Conservation (phyloP, 2,329 filamentous ascomycete genomes). For the Pseudopyricularia cyperi region DNA sequence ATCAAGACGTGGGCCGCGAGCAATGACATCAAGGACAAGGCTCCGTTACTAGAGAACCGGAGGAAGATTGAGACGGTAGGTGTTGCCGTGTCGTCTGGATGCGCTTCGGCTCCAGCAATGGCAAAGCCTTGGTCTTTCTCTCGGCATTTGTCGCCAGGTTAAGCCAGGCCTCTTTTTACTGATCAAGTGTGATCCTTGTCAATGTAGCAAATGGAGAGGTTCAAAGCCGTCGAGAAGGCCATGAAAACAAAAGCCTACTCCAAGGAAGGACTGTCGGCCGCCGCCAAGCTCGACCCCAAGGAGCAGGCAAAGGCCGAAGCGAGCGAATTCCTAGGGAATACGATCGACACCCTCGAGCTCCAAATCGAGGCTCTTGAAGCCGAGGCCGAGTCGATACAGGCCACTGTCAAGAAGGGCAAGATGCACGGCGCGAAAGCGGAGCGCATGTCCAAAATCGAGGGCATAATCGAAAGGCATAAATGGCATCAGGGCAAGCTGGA, state of each 20-base stretch:
- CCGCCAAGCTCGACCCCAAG: slow-evolving; percentile 89
- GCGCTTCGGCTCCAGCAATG: background rate
- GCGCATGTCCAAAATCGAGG: slow-evolving; percentile 74
- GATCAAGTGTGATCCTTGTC: background rate
- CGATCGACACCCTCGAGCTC: slow-evolving; percentile 85
- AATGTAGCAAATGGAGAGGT: slow-evolving; percentile 88
- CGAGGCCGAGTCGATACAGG: slow-evolving; percentile 75
- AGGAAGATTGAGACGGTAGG: slow-evolving; percentile 94
- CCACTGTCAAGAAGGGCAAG: slow-evolving; percentile 90
- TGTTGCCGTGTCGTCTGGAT: slow-evolving; percentile 8
- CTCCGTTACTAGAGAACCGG: slow-evolving; percentile 81
- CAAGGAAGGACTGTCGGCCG: slow-evolving; percentile 88
- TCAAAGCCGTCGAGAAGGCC: slow-evolving; percentile 99
- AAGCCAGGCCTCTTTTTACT: background rate
- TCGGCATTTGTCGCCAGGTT: background rate
- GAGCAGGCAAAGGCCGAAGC: slow-evolving; percentile 89
- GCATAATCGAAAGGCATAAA: slow-evolving; percentile 80
- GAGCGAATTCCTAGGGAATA: slow-evolving; percentile 70
- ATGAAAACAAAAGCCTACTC: slow-evolving; percentile 99
- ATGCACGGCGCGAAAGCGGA: slow-evolving; percentile 73
- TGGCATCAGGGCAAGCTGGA: slow-evolving; percentile 93
- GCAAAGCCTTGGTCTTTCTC: background rate
- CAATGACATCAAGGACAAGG: slow-evolving; percentile 99
- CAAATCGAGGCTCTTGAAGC: slow-evolving; percentile 90
- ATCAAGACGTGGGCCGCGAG: slow-evolving; percentile 99